Base-by-base conservation (phyloP, 805 yeast species). In the Dipodascus albidus region DNA sequence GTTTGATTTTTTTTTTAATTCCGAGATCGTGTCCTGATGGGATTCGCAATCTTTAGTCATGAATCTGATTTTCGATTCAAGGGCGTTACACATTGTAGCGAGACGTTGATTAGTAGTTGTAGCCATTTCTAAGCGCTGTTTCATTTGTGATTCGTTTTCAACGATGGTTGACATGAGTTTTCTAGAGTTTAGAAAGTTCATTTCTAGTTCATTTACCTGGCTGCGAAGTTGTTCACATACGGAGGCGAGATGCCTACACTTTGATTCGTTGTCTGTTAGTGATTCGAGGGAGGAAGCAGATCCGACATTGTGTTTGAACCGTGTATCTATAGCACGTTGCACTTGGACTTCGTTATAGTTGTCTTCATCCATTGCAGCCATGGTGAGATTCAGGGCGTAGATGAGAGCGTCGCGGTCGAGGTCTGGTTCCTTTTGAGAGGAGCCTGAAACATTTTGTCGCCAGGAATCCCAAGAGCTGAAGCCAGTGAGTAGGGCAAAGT, bases 281-380 rank as follows among this genome's bases (percentile, higher is more conserved):
- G 31, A 23, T 11, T 41, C 19, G 20, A 52, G 21, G 21, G 35
- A 31, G 2, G 48, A 20, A 20, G 52, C 52, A 41, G 42, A 48
- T 17, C 48, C 47, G 14, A 47, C 53, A 8, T 53, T 53, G 3
- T 52, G 44, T 24, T 44, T 53, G 6, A 55, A 20, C 24, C 42
- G 24, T 19, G 53, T 56, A 21, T 52, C 20, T 6, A 55, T 49
- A 22, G 23, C 22, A 42, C 50, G n/a, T 50, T 54, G 58, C 52
- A 56, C 57, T 52, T 54, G 57, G 2, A 59, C 61, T 50, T 61
- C 60, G 53, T 62, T 57, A 53, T 60, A 62, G 8, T 57, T 49
- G 22, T 56, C 57, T 54, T 60, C 64, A 51, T 64, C 68, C 33
- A 62, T 53, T 2, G 59, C 60, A n/a, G 66, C 65, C 53, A 63